Percentiles rank a stretch among this genome's conserved stretches.
Evolutionary conservation across 495 filamentous ascomycete species (phyloP).

Genomic region (Staphylotrichum tortipilum): DNA sequence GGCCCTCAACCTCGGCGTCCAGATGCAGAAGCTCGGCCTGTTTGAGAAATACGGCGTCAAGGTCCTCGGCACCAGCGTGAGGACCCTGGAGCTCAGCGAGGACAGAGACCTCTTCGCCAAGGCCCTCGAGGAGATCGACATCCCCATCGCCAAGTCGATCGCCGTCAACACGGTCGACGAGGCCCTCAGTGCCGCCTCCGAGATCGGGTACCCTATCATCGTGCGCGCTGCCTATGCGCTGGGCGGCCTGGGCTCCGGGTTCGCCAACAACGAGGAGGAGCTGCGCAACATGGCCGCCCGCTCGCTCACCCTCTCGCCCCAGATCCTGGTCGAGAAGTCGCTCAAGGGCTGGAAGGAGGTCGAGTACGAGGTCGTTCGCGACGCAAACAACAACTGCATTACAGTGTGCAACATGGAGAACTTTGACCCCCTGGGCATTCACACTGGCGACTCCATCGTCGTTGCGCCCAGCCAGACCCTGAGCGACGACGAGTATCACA

Average conservation of each 20-base stretch:
- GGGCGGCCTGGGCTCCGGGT: constrained; percentile 93
- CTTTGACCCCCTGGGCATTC: constrained; percentile 95
- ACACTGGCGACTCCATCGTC: constrained; percentile 97
- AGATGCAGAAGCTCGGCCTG: constrained; percentile 93
- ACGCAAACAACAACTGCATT: constrained; percentile 96
- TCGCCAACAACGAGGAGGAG: constrained; percentile 88
- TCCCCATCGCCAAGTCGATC: constrained; percentile 92
- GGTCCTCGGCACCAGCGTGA: constrained; percentile 88
- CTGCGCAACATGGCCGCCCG: constrained; percentile 84
- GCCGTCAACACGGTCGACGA: constrained; percentile 86
- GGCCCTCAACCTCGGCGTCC: constrained; percentile 87
- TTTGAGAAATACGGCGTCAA: constrained; percentile 92
- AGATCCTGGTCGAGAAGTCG: constrained; percentile 98
- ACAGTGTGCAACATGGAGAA: constrained; percentile 99
- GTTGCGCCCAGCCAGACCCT: constrained; percentile 95
- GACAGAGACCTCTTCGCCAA: constrained; percentile 93
- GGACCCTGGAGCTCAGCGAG: constrained; percentile 89
- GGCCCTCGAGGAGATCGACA: constrained; percentile 81
- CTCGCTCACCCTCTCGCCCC: constrained; percentile 88
- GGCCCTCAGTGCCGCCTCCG: constrained; percentile 73
- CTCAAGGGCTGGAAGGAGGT: constrained; percentile 99
- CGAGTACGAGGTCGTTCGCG: constrained; percentile 96
- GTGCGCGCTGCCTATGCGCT: constrained; percentile 94
- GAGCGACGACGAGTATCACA: constrained; percentile 95
- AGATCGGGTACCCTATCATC: constrained; percentile 93